Percentiles rank a stretch among this genome's conserved stretches.
phyloP scores from a whole-genome alignment of 257 asterid genomes.

The Solanum paucissectum region DNA sequence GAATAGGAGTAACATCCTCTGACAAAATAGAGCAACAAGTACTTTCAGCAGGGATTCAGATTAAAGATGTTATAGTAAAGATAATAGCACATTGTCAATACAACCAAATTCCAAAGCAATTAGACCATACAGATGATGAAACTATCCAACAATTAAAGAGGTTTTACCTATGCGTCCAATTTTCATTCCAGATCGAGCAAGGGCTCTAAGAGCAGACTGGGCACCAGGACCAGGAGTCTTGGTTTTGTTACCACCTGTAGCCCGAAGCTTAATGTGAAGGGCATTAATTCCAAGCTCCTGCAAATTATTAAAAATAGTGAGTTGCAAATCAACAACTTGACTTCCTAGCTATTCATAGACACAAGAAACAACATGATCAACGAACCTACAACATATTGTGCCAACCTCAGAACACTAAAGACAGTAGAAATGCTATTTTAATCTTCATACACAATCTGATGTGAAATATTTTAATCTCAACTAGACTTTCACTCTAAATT shows the following conservation, averaged over 20 bases:
- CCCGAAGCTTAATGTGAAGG: constrained; percentile 83
- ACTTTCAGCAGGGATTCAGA: background rate
- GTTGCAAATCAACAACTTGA: background rate
- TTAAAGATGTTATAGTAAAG: background rate
- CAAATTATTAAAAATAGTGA: background rate
- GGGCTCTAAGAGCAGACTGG: constrained; percentile 86
- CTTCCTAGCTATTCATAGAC: background rate
- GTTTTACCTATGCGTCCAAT: constrained; percentile 86
- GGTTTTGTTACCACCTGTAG: constrained; percentile 90
- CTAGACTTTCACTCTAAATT: background rate
- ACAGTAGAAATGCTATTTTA: background rate
- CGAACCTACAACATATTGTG: background rate
- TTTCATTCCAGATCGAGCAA: constrained; percentile 92
- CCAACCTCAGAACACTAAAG: background rate
- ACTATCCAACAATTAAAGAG: background rate
- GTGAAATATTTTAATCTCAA: background rate
- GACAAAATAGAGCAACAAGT: background rate
- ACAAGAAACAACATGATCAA: background rate
- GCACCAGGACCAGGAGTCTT: constrained; percentile 98
- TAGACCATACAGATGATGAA: background rate
- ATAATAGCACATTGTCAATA: background rate
- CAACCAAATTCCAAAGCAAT: background rate
- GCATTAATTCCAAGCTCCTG: constrained; percentile 85
- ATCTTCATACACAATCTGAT: background rate
- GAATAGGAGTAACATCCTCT: constrained; percentile 75